Evolutionary conservation across 257 asterid species (phyloP), one percentile per base, ranked within the genome.

Genomic region (Plectranthus barbatus): DNA sequence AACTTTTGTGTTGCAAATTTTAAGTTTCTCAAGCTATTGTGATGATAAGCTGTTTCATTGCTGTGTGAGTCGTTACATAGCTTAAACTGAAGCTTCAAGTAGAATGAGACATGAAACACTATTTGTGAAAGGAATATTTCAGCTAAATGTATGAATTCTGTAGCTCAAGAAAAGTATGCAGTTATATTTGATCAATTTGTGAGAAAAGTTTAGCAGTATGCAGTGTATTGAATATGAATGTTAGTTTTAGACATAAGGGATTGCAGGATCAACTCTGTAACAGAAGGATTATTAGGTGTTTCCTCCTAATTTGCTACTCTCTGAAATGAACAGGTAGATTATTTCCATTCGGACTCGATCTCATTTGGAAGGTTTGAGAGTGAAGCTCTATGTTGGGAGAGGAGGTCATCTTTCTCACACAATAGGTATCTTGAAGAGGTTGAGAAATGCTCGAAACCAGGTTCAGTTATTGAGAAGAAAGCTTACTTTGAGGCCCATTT

Each of bases 401-500:
- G 86, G 78, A 78, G 95, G 76, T 91, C 98, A 14, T 83, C 94
- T 50, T 91, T 91, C 71, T 80, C 88, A 3, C 96, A 81, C 44
- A 91, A 91, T 58, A 77, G 86, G 74, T 91, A 91, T 63, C 87
- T 86, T 66, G 98, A 86, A 77, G 98, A 91, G 76, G 90, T 84
- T 2, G 94, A 86, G 80, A 88, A 79, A 70, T 88, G 72, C 76
- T 88, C 98, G 12, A 88, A 71, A 59, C 96, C 94, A 2, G 96
- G 98, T 47, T 88, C 82, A 9, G 98, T 91, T 54, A 81, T 74
- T 6, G 96, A 81, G 77, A 88, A 88, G 72, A 88, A 86, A 15
- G 98, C 96, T 10, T 84, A 84, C 73, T 85, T 91, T 33, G 98
- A 91, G 81, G 96, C 95, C 24, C 96, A 78, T 56, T 80, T 91